These are phyloP conservation scores for Allium fistulosum DNA, from an alignment of 106 monocot species.

Conservation along the genomic window DNA sequence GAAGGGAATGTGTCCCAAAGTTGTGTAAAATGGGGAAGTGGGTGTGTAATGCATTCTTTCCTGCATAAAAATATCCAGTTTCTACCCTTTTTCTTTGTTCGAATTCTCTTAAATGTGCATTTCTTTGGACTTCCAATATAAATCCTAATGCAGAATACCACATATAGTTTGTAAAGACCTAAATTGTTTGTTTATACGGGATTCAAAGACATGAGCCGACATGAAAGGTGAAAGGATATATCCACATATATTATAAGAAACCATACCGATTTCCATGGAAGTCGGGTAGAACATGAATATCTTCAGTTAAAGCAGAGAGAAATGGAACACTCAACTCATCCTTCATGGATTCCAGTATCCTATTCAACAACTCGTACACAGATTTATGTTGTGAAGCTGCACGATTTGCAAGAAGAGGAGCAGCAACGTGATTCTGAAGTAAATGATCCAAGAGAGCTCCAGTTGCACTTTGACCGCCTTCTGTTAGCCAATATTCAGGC, in stretches of 20 bases:
- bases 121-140: no score
- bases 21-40: no score
- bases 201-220: no score
- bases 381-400: conserved; percentile 80
- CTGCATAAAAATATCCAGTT: no score
- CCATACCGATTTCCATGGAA: conserved; percentile 95
- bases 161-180: no score
- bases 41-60: no score
- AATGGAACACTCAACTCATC: conserved; percentile 57
- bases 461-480: conserved; percentile 99
- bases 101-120: no score
- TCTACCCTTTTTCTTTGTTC: no score
- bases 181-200: no score
- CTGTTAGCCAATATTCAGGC: conserved; percentile 92
- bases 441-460: conserved; percentile 83
- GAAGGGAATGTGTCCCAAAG: no score
- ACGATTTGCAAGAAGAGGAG: conserved; percentile 77
- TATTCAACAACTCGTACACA: conserved; percentile 73
- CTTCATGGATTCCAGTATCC: conserved; percentile 51
- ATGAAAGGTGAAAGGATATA: no score
- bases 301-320: conserved; percentile 69
- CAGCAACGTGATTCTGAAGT: conserved; percentile 68
- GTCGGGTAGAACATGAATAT: conserved; percentile 89
- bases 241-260: neutral
- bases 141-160: no score